Evolutionary conservation across 1,284 basidiomycete genomes (phyloP).

Genomic region (Laetiporus sulphureus): DNA sequence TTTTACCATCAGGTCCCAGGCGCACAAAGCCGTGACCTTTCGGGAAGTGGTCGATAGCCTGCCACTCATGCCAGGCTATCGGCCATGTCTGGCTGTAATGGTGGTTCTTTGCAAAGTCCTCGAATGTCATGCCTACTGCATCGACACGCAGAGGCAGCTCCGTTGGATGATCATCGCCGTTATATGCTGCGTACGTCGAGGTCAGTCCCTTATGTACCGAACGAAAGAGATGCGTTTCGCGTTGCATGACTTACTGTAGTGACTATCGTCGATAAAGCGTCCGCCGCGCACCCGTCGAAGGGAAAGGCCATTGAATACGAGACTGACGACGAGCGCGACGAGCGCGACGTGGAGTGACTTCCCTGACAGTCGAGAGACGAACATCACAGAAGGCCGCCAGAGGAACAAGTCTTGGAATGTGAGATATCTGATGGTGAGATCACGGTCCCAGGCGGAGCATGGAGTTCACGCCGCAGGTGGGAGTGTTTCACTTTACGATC

Average conservation of each 20-base stretch:
- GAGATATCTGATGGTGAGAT: too few relatives aligned
- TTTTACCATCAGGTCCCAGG: not conserved
- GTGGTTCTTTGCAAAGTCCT: not conserved
- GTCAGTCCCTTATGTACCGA: too few relatives aligned
- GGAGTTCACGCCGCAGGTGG: too few relatives aligned
- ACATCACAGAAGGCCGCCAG: too few relatives aligned
- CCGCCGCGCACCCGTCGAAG: not conserved
- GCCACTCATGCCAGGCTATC: conserved; percentile 2
- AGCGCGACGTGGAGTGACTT: not conserved
- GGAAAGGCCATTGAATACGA: conserved; percentile 1
- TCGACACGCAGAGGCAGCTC: conserved; percentile 1
- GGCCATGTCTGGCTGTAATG: conserved; percentile 1
- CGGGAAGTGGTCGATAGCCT: conserved; percentile 3
- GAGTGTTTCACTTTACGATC: too few relatives aligned
- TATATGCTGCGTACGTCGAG: conserved; percentile 2
- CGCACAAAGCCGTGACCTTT: conserved; percentile 3
- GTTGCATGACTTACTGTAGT: not conserved
- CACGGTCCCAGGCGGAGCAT: too few relatives aligned
- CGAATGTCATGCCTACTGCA: conserved; percentile 1
- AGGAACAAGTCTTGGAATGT: too few relatives aligned
- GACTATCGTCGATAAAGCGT: not conserved
- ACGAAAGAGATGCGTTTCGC: not conserved
- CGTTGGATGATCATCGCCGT: conserved; percentile 2
- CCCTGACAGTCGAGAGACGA: too few relatives aligned
- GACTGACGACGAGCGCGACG: not conserved